Base-by-base conservation (phyloP, 306 rosid species). In the Ceratonia siliqua region DNA sequence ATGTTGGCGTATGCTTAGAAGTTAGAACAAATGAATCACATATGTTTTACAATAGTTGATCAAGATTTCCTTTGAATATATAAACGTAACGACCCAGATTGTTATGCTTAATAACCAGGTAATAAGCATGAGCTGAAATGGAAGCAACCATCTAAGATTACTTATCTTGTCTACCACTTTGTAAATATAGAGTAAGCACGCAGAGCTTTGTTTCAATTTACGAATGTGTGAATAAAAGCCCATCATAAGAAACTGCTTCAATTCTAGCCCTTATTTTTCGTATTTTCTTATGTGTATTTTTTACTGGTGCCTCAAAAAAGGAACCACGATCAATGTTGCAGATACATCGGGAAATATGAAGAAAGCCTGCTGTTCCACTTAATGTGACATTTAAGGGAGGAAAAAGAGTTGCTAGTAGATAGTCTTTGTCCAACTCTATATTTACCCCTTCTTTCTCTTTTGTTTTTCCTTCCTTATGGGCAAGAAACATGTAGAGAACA, bases 281-380 rank as follows among this genome's bases (percentile, higher is more conserved):
- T 41, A 18, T 25, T 18, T 64, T 11, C 27, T n/a, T 35, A 4
- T 10, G 36, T 7, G 63, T 8, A 24, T 1, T 63, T 63, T 39
- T 39, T 35, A 32, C 39, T 14, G 46, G 27, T 36, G 2, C 27
- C 15, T 46, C 20, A 15, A 4, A 13, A 17, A 90, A 84, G 98
- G 96, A 76, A 93, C 96, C 68, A 84, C 93, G n/a, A 93, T 93
- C 79, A 86, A 90, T 70, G 98, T 93, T 75, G 71, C 83, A 10
- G 95, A 89, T 59, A 25, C 83, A 41, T 85, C 89, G 39, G 93
- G 78, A 27, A 89, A 76, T 58, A 58, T 78, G 5, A 90, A 87
- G 83, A 81, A 48, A 82, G 90, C 87, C n/a, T 91, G 96, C 67
- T 91, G 96, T 79, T 85, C 96, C 56, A 73, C 94, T 59, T 91